Conservation (phyloP, 192 early-diverging fungal species). For the Coemansia sp. region DNA sequence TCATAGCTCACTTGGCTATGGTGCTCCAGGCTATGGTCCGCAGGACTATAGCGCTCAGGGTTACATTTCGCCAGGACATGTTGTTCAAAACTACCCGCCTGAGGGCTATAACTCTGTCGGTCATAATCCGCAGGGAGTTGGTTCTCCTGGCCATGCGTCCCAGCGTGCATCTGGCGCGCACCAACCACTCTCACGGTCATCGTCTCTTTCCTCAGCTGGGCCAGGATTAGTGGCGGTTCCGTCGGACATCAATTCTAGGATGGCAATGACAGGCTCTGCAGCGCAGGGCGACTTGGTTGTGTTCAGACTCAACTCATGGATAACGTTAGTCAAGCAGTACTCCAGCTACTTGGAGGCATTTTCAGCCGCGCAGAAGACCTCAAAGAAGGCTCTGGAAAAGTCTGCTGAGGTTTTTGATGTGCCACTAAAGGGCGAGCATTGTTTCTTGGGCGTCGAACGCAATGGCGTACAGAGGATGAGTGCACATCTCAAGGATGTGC, state of each 20-base stretch:
- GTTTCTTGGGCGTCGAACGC: conserved; percentile 35
- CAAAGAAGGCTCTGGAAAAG: conserved; percentile 36
- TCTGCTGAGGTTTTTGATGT: conserved; percentile 26
- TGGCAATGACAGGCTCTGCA: conserved; percentile 30
- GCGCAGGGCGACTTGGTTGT: conserved; percentile 37
- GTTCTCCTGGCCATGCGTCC: neutral
- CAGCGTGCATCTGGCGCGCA: neutral
- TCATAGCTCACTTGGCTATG: neutral
- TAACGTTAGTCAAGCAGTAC: conserved; percentile 30
- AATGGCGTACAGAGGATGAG: conserved; percentile 31
- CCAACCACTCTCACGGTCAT: neutral
- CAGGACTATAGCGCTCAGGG: neutral
- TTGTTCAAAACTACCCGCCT: neutral
- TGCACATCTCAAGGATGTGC: conserved; percentile 24
- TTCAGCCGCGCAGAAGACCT: conserved; percentile 18
- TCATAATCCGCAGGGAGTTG: neutral
- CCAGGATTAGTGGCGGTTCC: conserved; percentile 22
- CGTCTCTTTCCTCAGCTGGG: conserved; percentile 3
- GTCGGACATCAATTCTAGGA: conserved; percentile 27
- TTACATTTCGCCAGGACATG: neutral
- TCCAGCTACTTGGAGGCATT: conserved; percentile 26
- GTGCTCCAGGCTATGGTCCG: neutral
- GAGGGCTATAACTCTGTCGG: neutral
- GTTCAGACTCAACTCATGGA: conserved; percentile 36
- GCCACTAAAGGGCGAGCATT: conserved; percentile 32